Evolutionary conservation across 306 rosid genomes (phyloP), one percentile per base, ranked within the genome.

Genomic region (barrel medic (Medicago truncatula)): DNA sequence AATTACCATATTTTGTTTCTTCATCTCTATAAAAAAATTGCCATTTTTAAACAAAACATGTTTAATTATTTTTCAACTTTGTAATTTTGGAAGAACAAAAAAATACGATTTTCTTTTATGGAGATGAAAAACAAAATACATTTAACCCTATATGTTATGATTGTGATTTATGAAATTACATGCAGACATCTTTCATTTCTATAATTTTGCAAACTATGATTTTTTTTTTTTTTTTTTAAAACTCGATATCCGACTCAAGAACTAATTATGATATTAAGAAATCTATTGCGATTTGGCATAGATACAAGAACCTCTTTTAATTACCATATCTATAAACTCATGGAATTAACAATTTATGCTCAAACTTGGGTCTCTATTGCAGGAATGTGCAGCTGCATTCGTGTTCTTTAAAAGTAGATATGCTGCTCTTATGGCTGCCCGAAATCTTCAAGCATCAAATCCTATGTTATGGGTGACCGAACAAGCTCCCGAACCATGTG

Each of bases 381-480:
- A 95, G 99, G 98, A 89, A 71, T 88, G 93, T 34, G 90, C 96
- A 46, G 87, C 99, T 64, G 98, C 99, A 66, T 92, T 95, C 50
- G 98, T 95, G 71, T 95, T 92, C 86, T 95, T 95, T 89, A 95
- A 88, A 87, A 92, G 83, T 81, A 93, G 99, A 43, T 88, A 88
- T 79, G 96, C 89, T 77, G 96, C 99, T 50, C 72, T 75, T 73
- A 74, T 86, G 72, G 88, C 89, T 81, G 82, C 97, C 20, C 81
- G 67, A 80, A 82, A 81, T 89, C 97, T 95, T 87, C 99, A 92
- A 78, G 85, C 97, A 38, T 66, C 98, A 83, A 90, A 95, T 91
- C 99, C 99, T 54, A 90, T 95, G 99, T 70, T 70, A 76, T 95
- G 97, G 97, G 98, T 90, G 74, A 90, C 98, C 66, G 85, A 86